Evolutionary conservation across 768 basidiomycete genomes (phyloP), one percentile per base, ranked within the genome.

Genomic region (Mycena filopes): DNA sequence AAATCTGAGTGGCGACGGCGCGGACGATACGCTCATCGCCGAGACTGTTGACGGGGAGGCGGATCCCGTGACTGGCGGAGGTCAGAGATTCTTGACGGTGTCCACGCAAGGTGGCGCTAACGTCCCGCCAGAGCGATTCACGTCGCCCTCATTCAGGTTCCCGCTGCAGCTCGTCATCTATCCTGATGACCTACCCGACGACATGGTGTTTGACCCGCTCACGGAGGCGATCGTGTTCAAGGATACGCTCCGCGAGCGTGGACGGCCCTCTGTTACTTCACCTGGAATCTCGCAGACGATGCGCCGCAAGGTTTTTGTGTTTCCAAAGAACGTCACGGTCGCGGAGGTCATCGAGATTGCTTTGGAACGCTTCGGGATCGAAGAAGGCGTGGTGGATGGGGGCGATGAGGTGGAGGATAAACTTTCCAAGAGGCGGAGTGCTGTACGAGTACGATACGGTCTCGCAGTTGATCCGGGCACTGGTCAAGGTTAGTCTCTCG

Each of bases 391-490:
- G 2, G 97, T 99, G 3, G 96, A 98, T 75, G 98, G 98, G 2
- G 98, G 98, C 1, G 98, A 99, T 75, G 97, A 98, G 72, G 87
- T 99, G 1, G 98, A 99, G 77, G 97, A 98, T 74, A 96, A 97
- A 75, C 81, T 89, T 36, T 83, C 86, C 9, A 95, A 95, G 79
- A 82, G 96, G 63, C 84, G 90, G 67, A 97, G 94, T 73, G 82
- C 86, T 9, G 77, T 86, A 11, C 84, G 93, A 61, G 93, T 98
- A 38, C 84, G 95, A 58, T 99, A 99, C 75, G 87, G 87, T n/a
- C 79, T 99, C 58, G 82, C 84, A 13, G 85, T 90, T 25, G 80
- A 85, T 68, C 81, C 82, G 43, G 89, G 89, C 29, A 80, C 43
- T 46, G 60, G 79, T 12, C 84, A 88, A 75, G 95, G 95, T 94